These are phyloP conservation scores for Skeletonema tropicum DNA, from an alignment of 108 stramenopile species.

Conservation along the genomic window DNA sequence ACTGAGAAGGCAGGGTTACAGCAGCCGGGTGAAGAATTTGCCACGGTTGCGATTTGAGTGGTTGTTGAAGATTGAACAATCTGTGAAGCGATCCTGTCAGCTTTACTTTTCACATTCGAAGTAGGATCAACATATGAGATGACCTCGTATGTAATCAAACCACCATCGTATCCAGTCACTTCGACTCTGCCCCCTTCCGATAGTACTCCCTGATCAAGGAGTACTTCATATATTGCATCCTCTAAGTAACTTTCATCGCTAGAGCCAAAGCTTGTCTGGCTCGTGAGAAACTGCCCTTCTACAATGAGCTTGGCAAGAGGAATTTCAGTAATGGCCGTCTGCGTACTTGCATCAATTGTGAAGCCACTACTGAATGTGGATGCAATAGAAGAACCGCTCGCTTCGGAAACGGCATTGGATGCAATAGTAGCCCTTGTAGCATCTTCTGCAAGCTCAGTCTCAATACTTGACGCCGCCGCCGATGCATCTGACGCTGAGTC, in stretches of 20 bases:
- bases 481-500: background rate
- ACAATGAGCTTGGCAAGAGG: background rate
- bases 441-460: background rate
- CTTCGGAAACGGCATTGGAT: background rate
- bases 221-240: constrained; percentile 2
- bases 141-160: background rate
- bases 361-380: background rate
- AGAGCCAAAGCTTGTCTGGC: background rate
- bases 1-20: no score
- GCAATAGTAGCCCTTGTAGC: background rate
- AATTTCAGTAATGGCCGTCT: background rate
- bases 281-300: background rate
- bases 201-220: background rate
- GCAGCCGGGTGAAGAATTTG: no score
- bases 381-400: background rate
- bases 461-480: background rate
- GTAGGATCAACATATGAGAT: no score
- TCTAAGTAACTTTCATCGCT: background rate
- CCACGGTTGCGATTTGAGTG: no score
- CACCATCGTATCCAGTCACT: background rate
- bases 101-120: no score
- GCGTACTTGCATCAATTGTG: background rate
- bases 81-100: no score
- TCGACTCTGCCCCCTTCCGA: background rate
- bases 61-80: no score